Conservation (phyloP, 2,329 filamentous ascomycete species). For the Monosporascus sp. region DNA sequence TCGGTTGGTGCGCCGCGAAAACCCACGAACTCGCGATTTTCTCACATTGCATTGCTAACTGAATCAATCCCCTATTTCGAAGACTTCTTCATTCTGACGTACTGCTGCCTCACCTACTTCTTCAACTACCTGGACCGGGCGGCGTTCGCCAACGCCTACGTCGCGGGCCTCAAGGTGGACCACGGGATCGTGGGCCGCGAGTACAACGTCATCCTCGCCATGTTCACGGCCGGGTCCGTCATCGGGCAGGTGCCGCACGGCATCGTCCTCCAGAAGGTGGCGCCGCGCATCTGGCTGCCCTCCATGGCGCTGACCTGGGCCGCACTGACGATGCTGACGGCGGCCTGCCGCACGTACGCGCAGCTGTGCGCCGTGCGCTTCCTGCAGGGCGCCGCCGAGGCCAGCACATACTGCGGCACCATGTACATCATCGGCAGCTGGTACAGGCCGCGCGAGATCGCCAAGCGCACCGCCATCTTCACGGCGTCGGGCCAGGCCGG, state of each 20-base stretch:
- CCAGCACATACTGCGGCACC: not conserved
- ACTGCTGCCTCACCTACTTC: slow-evolving; percentile 15
- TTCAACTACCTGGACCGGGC: slow-evolving; percentile 14
- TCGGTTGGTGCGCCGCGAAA: too few species aligned
- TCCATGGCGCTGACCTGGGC: too few species aligned
- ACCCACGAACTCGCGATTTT: too few species aligned
- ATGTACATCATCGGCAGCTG: slow-evolving; percentile 23
- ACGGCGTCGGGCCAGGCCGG: slow-evolving; percentile 41
- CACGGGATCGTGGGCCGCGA: slow-evolving; percentile 23
- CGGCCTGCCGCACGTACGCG: slow-evolving; percentile 7
- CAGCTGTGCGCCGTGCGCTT: slow-evolving; percentile 25
- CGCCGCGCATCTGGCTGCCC: slow-evolving; percentile 13
- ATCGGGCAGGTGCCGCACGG: slow-evolving; percentile 11
- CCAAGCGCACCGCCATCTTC: slow-evolving; percentile 43
- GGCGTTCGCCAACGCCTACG: slow-evolving; percentile 24
- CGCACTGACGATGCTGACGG: too few species aligned
- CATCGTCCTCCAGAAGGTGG: slow-evolving; percentile 12
- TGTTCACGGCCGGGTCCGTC: slow-evolving; percentile 12
- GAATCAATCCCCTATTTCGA: too few species aligned
- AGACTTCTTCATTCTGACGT: slow-evolving; percentile 11
- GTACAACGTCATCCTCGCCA: slow-evolving; percentile 12
- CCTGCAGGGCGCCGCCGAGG: not conserved
- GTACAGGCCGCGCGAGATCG: slow-evolving; percentile 28
- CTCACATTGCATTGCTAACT: too few species aligned
- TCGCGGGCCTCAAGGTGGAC: slow-evolving; percentile 26